Base-by-base conservation (phyloP, 345 rosid species). In the Aurinia saxatilis region DNA sequence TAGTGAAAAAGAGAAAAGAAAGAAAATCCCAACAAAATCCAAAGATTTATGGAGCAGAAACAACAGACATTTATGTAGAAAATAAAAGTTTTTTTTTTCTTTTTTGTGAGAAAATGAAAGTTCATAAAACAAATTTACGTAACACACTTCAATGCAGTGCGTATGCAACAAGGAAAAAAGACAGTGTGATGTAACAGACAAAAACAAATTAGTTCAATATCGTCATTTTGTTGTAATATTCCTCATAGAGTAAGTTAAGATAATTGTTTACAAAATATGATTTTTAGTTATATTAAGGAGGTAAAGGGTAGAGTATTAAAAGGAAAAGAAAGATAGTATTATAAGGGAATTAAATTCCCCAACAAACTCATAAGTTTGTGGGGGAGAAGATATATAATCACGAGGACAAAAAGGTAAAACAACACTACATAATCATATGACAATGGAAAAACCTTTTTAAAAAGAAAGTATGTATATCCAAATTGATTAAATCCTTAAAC, bases 141-240 rank as follows among this genome's bases (percentile, higher is more conserved):
- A 62, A 49, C 48, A 63, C 49, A 63, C 30, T 63, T 48, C 67
- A 16, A 27, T 62, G 57, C 57, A 62, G 9, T 62, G 25, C 16
- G 3, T 48, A 36, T 65, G 45, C 23, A 65, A 56, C 45, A 64
- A 64, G 7, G 40, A 30, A 45, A 10, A 41, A n/a, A n/a, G n/a
- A n/a, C n/a, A n/a, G n/a, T n/a, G n/a, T n/a, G n/a, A n/a, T n/a
- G n/a, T n/a, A n/a, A n/a, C n/a, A 25, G 15, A 17, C 18, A 21
- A 10, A 16, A 31, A 57, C 13, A 42, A 11, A 15, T 17, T 51
- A 33, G 16, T 10, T 49, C 18, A 18, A 27, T 49, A 27, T 50
- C 8, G 21, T 50, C 38, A 14, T 50, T 8, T 8, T 8, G 12
- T 10, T 8, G 25, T 33, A 50, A 31, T 15, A 31, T 50, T n/a